These are phyloP conservation scores for Calonectria henricotiae DNA, from an alignment of 2,329 filamentous ascomycete species.

Conservation along the genomic window DNA sequence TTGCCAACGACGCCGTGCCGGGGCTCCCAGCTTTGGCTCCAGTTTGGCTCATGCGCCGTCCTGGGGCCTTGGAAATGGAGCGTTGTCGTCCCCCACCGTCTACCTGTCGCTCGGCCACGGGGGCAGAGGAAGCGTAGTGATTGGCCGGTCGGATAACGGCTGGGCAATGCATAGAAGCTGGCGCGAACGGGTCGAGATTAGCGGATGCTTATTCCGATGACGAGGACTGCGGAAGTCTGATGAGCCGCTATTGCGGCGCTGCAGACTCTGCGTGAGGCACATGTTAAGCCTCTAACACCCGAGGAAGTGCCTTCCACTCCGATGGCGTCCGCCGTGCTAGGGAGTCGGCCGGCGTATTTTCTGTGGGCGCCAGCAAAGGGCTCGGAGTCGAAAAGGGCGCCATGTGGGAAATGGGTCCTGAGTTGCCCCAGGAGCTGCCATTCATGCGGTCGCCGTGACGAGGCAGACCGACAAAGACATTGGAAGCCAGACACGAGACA, in stretches of 20 bases:
- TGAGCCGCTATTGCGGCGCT: conserved; percentile 14
- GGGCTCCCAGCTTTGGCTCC: not conserved
- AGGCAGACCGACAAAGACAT: conserved; percentile 11
- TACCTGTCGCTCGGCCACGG: conserved; percentile 57
- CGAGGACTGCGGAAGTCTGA: conserved; percentile 24
- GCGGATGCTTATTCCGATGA: conserved; percentile 50
- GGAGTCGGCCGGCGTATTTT: conserved; percentile 15
- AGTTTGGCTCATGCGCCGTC: conserved; percentile 26
- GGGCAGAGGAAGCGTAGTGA: conserved; percentile 51
- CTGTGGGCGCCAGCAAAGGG: not conserved
- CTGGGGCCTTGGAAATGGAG: conserved; percentile 25
- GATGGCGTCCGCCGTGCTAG: conserved; percentile 26
- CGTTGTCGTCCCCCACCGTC: conserved; percentile 14
- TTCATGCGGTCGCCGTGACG: conserved; percentile 10
- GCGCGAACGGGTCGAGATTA: conserved; percentile 50
- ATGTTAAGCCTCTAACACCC: conserved; percentile 6
- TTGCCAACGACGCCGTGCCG: not conserved
- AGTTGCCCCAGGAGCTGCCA: not conserved
- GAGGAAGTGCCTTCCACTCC: not conserved
- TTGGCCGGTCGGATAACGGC: conserved; percentile 50
- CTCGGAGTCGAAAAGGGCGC: conserved; percentile 15
- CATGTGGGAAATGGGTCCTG: conserved; percentile 19
- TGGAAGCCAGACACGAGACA: conserved; percentile 1
- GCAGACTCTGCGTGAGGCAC: not conserved
- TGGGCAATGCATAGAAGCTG: conserved; percentile 36